Percentiles rank a stretch among this genome's conserved stretches.
Evolutionary conservation across 495 filamentous ascomycete genomes (phyloP).

Genomic region (Clohesyomyces aquaticus): DNA sequence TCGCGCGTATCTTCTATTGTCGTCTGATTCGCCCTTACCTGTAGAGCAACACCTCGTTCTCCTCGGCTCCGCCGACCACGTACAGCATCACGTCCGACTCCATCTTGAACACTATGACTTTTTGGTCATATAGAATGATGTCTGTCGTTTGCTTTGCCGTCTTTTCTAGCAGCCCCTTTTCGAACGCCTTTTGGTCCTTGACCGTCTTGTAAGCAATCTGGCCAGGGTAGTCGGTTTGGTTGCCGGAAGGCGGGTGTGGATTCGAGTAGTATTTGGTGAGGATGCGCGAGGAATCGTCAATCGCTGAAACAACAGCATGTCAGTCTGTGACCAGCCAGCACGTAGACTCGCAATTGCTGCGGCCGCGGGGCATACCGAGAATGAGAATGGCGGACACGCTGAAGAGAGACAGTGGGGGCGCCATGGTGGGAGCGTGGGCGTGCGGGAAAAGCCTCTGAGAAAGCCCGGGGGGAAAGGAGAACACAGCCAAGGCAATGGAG

Average conservation of each 20-base stretch:
- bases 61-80: slow-evolving; percentile 84
- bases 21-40: slow-evolving; percentile 45
- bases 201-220: slow-evolving; percentile 84
- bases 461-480: background rate
- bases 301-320: slow-evolving; percentile 61
- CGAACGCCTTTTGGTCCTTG: slow-evolving; percentile 92
- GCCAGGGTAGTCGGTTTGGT: slow-evolving; percentile 60
- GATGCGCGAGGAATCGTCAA: slow-evolving; percentile 77
- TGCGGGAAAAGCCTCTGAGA: no score
- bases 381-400: slow-evolving; percentile 59
- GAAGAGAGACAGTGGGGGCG: slow-evolving; percentile 36
- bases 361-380: slow-evolving; percentile 51
- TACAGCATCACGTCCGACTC: slow-evolving; percentile 98
- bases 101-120: slow-evolving; percentile 94
- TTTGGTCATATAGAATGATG: slow-evolving; percentile 94
- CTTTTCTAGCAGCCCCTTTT: slow-evolving; percentile 94
- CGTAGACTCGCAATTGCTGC: no score
- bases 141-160: slow-evolving; percentile 93
- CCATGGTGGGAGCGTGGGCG: slow-evolving; percentile 17
- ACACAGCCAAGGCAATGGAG: background rate
- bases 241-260: slow-evolving; percentile 68
- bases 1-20: slow-evolving; percentile 9
- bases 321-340: background rate
- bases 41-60: slow-evolving; percentile 96
- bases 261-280: slow-evolving; percentile 94